Percentiles rank a stretch among this genome's conserved stretches.
Evolutionary conservation across 2,329 filamentous ascomycete species (phyloP).

Genomic region (Nemania sp.): DNA sequence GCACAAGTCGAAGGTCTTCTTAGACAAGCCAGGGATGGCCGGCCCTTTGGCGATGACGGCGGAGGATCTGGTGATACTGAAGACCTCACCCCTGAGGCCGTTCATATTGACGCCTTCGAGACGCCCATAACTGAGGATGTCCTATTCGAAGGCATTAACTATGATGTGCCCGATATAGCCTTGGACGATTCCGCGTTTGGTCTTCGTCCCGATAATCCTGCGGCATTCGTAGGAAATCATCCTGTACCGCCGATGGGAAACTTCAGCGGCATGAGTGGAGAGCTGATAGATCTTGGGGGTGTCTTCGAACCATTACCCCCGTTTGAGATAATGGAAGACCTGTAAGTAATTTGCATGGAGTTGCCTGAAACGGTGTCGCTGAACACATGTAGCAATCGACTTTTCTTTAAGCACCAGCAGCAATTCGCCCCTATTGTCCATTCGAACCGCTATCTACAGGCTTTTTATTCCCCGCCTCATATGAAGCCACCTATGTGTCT

Average conservation of each 20-base stretch:
- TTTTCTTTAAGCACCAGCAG: conserved; percentile 78
- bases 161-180: conserved; percentile 20
- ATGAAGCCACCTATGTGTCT: conserved; percentile 81
- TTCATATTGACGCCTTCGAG: conserved; percentile 30
- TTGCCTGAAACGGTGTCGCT: not conserved
- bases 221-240: conserved; percentile 22
- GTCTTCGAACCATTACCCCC: conserved; percentile 80
- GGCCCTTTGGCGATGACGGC: not conserved
- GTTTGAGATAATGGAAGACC: conserved; percentile 77
- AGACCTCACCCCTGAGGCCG: conserved; percentile 32
- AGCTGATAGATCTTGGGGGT: conserved; percentile 74
- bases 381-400: conserved; percentile 57
- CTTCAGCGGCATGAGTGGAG: conserved; percentile 32
- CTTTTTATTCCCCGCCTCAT: conserved; percentile 71
- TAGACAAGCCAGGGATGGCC: conserved; percentile 59
- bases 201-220: conserved; percentile 23
- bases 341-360: conserved; percentile 57
- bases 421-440: conserved; percentile 77
- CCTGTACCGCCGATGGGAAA: conserved; percentile 21
- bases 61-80: conserved; percentile 26
- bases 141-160: conserved; percentile 36
- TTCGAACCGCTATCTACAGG: conserved; percentile 71
- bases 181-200: conserved; percentile 24
- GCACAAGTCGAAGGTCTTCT: conserved; percentile 82
- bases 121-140: conserved; percentile 31